A percentile compares a stretch with the other conserved stretches of the same genome.
Evolutionary conservation across 1,284 basidiomycete species (phyloP).

Genomic region (Ganoderma boninense): DNA sequence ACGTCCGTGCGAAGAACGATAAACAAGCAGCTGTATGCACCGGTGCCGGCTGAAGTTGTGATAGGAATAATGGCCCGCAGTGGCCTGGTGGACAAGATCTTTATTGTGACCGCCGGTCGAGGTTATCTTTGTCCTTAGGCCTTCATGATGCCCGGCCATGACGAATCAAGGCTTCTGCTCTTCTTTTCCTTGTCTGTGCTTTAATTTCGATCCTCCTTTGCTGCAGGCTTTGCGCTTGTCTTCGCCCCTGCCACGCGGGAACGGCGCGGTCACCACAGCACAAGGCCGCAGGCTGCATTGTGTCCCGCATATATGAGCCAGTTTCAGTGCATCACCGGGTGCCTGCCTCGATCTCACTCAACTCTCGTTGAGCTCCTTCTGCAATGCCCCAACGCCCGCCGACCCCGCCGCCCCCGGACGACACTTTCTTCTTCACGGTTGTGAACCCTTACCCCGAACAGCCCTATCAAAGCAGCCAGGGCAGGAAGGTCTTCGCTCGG

Average conservation of each 20-base stretch:
- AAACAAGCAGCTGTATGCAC: background rate
- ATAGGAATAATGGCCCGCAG: background rate
- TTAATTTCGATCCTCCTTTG: background rate
- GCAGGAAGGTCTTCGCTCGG: slow-evolving; percentile 58
- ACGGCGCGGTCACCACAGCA: background rate
- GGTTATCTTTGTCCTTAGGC: background rate
- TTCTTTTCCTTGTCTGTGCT: background rate
- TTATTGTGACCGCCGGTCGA: background rate
- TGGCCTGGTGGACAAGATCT: background rate
- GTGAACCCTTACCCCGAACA: slow-evolving; percentile 68
- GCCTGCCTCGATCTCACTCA: background rate
- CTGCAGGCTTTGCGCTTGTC: background rate
- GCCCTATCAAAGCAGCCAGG: slow-evolving; percentile 60
- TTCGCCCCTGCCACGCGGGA: background rate
- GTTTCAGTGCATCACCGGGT: background rate
- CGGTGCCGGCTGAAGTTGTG: background rate
- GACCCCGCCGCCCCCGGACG: slow-evolving; percentile 64
- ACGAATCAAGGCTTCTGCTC: background rate
- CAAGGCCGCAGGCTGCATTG: background rate
- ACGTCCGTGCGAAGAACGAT: background rate
- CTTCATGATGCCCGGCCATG: background rate
- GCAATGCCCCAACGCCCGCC: slow-evolving; percentile 64
- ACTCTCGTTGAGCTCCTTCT: background rate
- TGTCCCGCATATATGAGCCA: background rate
- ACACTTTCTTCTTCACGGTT: slow-evolving; percentile 66